These are phyloP conservation scores for Rhypophila decipiens DNA, from an alignment of 495 filamentous ascomycete genomes.

Conservation along the genomic window DNA sequence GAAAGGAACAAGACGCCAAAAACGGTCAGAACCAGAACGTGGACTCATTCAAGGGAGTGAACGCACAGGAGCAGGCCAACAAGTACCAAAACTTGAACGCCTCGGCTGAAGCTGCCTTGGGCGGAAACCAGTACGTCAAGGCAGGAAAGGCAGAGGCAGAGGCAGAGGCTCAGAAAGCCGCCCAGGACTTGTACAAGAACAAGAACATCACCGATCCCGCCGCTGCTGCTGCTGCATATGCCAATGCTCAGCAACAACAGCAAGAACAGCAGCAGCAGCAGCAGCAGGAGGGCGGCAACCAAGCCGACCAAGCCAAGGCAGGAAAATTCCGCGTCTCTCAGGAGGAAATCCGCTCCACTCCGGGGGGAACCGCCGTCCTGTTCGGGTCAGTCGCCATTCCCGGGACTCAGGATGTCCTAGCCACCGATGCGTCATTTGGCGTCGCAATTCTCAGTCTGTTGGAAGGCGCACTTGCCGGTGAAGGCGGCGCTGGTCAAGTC, in stretches of 20 bases:
- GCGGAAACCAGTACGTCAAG: background rate
- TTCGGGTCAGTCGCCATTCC: constrained; percentile 47
- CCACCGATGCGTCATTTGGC: constrained; percentile 52
- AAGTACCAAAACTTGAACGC: no score
- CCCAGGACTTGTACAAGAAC: no score
- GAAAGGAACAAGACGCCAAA: background rate
- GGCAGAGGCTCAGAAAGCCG: background rate
- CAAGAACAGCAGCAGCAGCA: no score
- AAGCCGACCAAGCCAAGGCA: no score
- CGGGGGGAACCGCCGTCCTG: constrained; percentile 45
- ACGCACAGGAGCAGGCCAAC: no score
- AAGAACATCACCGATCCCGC: no score
- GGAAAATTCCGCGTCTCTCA: no score
- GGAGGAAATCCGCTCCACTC: constrained; percentile 27
- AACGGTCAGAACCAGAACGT: background rate
- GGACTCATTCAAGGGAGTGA: no score
- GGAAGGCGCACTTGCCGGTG: no score
- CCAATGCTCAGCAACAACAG: no score
- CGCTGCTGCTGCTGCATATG: background rate
- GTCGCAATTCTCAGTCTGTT: constrained; percentile 39
- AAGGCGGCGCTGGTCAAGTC: no score
- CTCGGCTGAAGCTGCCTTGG: background rate
- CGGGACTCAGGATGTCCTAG: constrained; percentile 36
- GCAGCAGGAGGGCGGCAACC: no score
- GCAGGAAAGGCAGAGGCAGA: background rate